Percentiles rank a stretch among this genome's conserved stretches.
phyloP scores from a whole-genome alignment of 768 basidiomycete genomes.

The Clathrus columnatus region DNA sequence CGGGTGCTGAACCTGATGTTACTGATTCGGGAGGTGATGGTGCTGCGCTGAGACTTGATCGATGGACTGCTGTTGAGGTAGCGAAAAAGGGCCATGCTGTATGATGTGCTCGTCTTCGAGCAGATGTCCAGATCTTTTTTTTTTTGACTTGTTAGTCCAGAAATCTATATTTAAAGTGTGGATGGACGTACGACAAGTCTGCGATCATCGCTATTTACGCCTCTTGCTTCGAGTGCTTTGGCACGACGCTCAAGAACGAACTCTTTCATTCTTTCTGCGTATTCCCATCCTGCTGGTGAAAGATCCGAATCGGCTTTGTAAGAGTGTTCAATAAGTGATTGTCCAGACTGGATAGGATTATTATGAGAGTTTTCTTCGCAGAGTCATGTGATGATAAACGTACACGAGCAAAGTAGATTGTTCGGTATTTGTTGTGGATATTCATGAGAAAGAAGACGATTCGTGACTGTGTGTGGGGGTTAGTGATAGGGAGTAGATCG shows the following conservation, averaged over 20 bases:
- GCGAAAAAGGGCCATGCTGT: conserved; percentile 89
- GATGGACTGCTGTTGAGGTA: background rate
- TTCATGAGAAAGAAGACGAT: conserved; percentile 99
- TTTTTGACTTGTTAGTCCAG: background rate
- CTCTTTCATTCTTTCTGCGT: conserved; percentile 81
- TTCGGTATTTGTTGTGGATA: conserved; percentile 87
- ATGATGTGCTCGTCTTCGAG: conserved; percentile 85
- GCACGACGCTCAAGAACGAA: conserved; percentile 81
- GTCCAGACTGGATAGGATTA: conserved; percentile 64
- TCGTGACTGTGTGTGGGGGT: conserved; percentile 52
- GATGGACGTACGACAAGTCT: conserved; percentile 51
- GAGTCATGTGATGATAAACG: conserved; percentile 20
- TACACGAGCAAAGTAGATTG: conserved; percentile 94
- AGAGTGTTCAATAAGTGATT: conserved; percentile 95
- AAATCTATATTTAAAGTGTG: background rate
- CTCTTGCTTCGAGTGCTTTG: conserved; percentile 65
- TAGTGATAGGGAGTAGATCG: conserved; percentile 6
- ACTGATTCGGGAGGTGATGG: conserved; percentile 13
- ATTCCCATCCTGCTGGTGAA: conserved; percentile 92
- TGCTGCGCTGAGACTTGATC: background rate
- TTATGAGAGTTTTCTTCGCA: background rate
- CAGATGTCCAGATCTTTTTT: conserved; percentile 93
- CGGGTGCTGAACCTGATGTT: conserved; percentile 14
- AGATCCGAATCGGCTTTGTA: conserved; percentile 98
- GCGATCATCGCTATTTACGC: conserved; percentile 49